These are phyloP conservation scores for Magnusiomyces suaveolens DNA, from an alignment of 1,139 yeast species.

Conservation along the genomic window DNA sequence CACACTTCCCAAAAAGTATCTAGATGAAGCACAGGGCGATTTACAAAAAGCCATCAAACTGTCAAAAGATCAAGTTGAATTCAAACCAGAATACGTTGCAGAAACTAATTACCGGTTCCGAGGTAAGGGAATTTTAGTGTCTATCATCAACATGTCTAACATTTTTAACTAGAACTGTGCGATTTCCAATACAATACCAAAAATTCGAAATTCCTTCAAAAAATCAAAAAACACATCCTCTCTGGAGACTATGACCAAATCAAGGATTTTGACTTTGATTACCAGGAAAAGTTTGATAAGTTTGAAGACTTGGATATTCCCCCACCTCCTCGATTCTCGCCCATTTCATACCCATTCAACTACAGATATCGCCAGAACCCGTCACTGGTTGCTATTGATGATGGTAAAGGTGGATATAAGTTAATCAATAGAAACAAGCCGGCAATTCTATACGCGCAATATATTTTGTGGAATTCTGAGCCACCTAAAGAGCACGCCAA, in stretches of 20 bases:
- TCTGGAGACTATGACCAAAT: conserved; percentile 36
- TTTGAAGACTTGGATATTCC: conserved; percentile 52
- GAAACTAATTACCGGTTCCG: conserved; percentile 69
- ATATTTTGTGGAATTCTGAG: conserved; percentile 10
- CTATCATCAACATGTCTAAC: background rate
- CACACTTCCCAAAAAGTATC: conserved; percentile 53
- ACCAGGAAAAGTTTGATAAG: conserved; percentile 24
- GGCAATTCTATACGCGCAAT: conserved; percentile 29
- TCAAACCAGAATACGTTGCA: conserved; percentile 35
- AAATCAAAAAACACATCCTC: conserved; percentile 36
- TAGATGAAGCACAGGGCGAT: conserved; percentile 41
- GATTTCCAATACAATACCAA: conserved; percentile 74
- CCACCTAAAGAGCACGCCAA: conserved; percentile 40
- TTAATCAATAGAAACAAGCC: conserved; percentile 28
- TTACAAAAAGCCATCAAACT: conserved; percentile 43
- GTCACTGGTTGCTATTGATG: conserved; percentile 43
- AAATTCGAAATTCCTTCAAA: conserved; percentile 42
- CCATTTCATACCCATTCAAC: conserved; percentile 63
- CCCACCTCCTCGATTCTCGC: conserved; percentile 81
- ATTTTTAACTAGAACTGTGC: conserved; percentile 44
- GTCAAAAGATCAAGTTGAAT: conserved; percentile 16
- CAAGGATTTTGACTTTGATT: conserved; percentile 28
- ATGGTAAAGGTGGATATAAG: conserved; percentile 36
- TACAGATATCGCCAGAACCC: conserved; percentile 59
- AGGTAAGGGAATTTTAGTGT: conserved; percentile 13